phyloP scores from a whole-genome alignment of 2,329 filamentous ascomycete genomes.

The Rhynchosporium graminicola region DNA sequence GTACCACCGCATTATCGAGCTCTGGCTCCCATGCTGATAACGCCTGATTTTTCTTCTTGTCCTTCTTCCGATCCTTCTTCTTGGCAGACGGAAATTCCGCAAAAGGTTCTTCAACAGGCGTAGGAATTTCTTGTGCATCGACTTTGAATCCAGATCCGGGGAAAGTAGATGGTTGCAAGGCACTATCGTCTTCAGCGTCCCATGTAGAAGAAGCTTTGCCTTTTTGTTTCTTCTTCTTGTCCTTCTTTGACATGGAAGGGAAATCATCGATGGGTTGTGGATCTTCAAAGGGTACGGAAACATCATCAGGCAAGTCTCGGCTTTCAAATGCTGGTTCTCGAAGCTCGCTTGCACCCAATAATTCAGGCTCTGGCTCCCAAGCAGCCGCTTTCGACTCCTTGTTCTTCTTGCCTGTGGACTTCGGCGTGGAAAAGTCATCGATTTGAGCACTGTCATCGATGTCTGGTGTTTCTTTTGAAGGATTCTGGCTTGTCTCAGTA shows the following conservation, averaged over 20 bases:
- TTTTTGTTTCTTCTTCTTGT: slow-evolving; percentile 39
- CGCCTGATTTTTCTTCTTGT: slow-evolving; percentile 30
- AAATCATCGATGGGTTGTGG: slow-evolving; percentile 8
- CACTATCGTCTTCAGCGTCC: slow-evolving; percentile 14
- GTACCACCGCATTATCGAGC: neutral
- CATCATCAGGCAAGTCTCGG: slow-evolving; percentile 10
- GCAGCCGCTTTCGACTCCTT: slow-evolving; percentile 15
- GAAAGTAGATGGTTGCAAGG: neutral
- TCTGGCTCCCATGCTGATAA: slow-evolving; percentile 31
- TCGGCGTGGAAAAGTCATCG: slow-evolving; percentile 11
- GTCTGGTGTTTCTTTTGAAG: neutral
- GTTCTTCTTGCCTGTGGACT: slow-evolving; percentile 8
- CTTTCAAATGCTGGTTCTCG: neutral
- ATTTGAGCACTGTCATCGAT: slow-evolving; percentile 1
- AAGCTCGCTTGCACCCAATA: neutral
- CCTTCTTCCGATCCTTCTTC: slow-evolving; percentile 22
- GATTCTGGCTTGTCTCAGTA: neutral
- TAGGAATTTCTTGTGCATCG: neutral
- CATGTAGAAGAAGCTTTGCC: slow-evolving; percentile 17
- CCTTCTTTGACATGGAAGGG: slow-evolving; percentile 24
- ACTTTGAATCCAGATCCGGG: neutral
- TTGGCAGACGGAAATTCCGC: slow-evolving; percentile 18
- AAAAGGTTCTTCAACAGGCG: neutral
- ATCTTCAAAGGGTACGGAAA: neutral
- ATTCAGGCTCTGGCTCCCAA: slow-evolving; percentile 6